Percentiles rank a stretch among this genome's conserved stretches.
These are phyloP conservation scores for Taiwanofungus camphoratus DNA, from an alignment of 1,284 basidiomycete genomes.

Conservation along the genomic window DNA sequence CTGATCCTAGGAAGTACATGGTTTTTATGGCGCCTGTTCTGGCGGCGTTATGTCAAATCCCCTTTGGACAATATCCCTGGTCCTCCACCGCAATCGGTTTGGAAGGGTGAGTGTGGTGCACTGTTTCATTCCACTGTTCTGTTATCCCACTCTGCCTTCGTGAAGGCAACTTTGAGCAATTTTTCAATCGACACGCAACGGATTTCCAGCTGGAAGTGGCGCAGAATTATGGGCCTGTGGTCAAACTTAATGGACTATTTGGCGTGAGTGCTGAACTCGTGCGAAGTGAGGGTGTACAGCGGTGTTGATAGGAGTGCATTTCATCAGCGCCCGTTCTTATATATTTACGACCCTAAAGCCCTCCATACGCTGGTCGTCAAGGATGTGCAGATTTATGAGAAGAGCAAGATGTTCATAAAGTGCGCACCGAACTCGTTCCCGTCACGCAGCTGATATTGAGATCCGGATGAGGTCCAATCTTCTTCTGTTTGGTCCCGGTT, in stretches of 20 bases:
- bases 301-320: too few relatives aligned
- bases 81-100: too few relatives aligned
- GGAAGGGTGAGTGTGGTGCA: too few relatives aligned
- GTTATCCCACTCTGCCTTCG: too few relatives aligned
- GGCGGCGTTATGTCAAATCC: too few relatives aligned
- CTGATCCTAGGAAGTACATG: too few relatives aligned
- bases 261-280: background rate
- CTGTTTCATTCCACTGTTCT: too few relatives aligned
- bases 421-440: background rate
- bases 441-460: background rate
- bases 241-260: background rate
- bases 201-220: background rate
- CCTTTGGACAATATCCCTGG: too few relatives aligned
- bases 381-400: constrained; percentile 10
- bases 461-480: background rate
- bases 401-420: constrained; percentile 7
- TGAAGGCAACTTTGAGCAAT: background rate
- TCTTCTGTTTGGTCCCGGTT: background rate
- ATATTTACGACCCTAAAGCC: constrained; percentile 24
- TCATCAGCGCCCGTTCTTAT: constrained; percentile 29
- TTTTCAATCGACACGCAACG: background rate
- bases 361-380: constrained; percentile 11
- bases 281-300: too few relatives aligned
- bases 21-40: too few relatives aligned
- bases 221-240: background rate